These are phyloP conservation scores for Candida freyschussii DNA, from an alignment of 1,139 yeast genomes.

Conservation along the genomic window DNA sequence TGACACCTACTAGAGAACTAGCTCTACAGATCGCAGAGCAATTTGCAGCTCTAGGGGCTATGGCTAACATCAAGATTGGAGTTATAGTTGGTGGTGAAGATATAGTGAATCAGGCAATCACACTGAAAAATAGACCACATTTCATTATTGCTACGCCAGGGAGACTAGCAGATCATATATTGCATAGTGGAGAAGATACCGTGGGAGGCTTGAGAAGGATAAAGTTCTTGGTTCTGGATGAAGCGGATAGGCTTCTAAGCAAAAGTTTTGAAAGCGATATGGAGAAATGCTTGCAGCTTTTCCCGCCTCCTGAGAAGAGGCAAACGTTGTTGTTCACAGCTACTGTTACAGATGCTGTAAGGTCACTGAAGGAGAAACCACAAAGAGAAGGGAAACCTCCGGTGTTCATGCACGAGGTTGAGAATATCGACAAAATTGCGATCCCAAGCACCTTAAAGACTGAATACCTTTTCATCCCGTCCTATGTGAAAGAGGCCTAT, in stretches of 20 bases:
- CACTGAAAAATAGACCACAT: conserved; percentile 81
- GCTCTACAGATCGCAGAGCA: conserved; percentile 98
- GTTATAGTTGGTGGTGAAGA: conserved; percentile 95
- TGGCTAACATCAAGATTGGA: conserved; percentile 74
- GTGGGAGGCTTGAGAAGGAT: conserved; percentile 72
- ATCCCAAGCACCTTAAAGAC: conserved; percentile 71
- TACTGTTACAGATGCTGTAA: conserved; percentile 89
- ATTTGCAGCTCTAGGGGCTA: conserved; percentile 86
- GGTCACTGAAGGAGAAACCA: conserved; percentile 70
- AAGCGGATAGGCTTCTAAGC: conserved; percentile 88
- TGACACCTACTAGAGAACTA: conserved; percentile 94
- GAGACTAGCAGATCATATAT: conserved; percentile 86
- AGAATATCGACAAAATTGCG: conserved; percentile 61
- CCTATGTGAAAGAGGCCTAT: conserved; percentile 87
- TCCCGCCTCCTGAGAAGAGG: conserved; percentile 68
- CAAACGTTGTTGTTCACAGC: conserved; percentile 94
- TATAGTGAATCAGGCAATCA: conserved; percentile 79
- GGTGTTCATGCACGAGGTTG: conserved; percentile 79
- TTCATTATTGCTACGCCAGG: conserved; percentile 98
- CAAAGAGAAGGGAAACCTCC: conserved; percentile 56
- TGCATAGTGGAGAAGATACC: conserved; percentile 87
- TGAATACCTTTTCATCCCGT: conserved; percentile 57
- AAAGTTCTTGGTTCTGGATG: conserved; percentile 83
- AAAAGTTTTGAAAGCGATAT: conserved; percentile 81
- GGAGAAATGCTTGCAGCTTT: conserved; percentile 59